phyloP scores from a whole-genome alignment of 257 asterid genomes.

The Asclepias syriaca region DNA sequence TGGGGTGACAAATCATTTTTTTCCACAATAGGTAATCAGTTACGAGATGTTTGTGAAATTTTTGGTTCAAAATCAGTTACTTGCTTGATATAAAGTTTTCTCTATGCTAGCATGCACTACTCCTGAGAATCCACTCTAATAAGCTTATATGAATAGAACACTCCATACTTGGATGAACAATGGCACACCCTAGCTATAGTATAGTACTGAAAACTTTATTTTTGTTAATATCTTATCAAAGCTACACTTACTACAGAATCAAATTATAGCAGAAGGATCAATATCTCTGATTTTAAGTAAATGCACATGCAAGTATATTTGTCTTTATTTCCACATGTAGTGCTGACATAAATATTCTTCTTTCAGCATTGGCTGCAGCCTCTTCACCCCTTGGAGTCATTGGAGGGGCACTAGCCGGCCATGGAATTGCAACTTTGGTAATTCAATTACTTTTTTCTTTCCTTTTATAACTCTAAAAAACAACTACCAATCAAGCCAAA shows the following conservation, averaged over 20 bases:
- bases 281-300: not conserved
- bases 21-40: slow-evolving; percentile 74
- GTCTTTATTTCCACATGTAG: slow-evolving; percentile 5
- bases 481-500: not conserved
- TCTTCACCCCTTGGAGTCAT: slow-evolving; percentile 97
- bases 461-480: too few relatives aligned
- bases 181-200: too few relatives aligned
- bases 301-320: not conserved
- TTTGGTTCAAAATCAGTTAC: not conserved
- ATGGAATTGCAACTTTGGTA: slow-evolving; percentile 88
- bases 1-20: slow-evolving; percentile 98
- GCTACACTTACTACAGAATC: not conserved
- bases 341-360: slow-evolving; percentile 15
- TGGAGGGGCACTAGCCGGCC: slow-evolving; percentile 97
- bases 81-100: not conserved
- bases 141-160: too few relatives aligned
- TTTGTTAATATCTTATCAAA: not conserved
- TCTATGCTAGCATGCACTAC: not conserved
- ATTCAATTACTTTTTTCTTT: not conserved
- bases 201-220: not conserved
- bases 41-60: not conserved
- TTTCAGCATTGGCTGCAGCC: slow-evolving; percentile 96
- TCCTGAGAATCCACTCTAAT: not conserved
- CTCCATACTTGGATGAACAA: too few relatives aligned
- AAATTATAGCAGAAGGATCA: not conserved